Conservation (phyloP, 805 yeast genomes). For the Maudiozyma turicensis region DNA sequence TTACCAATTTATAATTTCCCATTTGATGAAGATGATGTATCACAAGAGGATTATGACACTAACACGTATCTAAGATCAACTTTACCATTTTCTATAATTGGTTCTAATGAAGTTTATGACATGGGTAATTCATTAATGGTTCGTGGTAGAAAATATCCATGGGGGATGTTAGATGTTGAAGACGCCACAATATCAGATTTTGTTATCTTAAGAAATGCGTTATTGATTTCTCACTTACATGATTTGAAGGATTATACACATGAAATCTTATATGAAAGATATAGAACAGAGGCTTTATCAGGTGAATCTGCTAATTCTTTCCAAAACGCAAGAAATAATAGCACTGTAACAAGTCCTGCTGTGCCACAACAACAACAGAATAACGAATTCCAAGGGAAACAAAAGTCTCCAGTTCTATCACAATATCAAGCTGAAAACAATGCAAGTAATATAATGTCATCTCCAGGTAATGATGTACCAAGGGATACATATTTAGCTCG, state of each 20-base stretch:
- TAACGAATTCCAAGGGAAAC: not conserved
- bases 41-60: conserved; percentile 56
- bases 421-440: not conserved
- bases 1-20: conserved; percentile 72
- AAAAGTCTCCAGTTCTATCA: not conserved
- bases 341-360: not conserved
- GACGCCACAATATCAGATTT: conserved; percentile 74
- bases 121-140: conserved; percentile 33
- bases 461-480: conserved; percentile 1
- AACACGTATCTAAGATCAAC: conserved; percentile 54
- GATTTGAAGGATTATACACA: conserved; percentile 86
- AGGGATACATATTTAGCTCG: conserved; percentile 47
- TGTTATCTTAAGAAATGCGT: conserved; percentile 64
- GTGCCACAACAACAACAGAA: not conserved
- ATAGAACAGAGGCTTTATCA: conserved; percentile 78
- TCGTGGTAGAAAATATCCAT: conserved; percentile 47
- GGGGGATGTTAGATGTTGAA: conserved; percentile 53
- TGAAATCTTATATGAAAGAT: conserved; percentile 77
- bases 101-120: conserved; percentile 52
- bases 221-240: conserved; percentile 74
- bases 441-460: not conserved
- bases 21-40: conserved; percentile 42
- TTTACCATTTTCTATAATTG: conserved; percentile 60
- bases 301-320: conserved; percentile 33
- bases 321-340: not conserved